These are phyloP conservation scores for Wilcoxina mikolae DNA, from an alignment of 495 filamentous ascomycete genomes.

Conservation along the genomic window DNA sequence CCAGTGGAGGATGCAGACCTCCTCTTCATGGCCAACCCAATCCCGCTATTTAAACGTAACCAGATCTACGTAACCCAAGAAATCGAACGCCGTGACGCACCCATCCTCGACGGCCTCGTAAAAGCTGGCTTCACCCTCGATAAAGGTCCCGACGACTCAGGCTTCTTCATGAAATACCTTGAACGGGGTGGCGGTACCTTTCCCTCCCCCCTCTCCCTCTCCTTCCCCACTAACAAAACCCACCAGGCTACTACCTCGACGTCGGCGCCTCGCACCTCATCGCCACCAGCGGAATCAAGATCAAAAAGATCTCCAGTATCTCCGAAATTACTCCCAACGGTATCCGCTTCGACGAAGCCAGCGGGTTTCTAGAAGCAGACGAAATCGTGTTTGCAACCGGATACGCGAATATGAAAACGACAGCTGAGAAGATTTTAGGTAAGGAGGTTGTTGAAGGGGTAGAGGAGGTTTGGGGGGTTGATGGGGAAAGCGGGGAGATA, in stretches of 20 bases:
- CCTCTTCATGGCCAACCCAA: constrained; percentile 40
- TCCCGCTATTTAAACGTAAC: constrained; percentile 43
- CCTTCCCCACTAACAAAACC: not conserved
- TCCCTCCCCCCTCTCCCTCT: not conserved
- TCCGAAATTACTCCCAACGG: constrained; percentile 44
- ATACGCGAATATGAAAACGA: constrained; percentile 63
- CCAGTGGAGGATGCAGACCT: constrained; percentile 51
- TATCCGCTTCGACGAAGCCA: constrained; percentile 51
- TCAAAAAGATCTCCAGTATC: constrained; percentile 59
- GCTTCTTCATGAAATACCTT: constrained; percentile 60
- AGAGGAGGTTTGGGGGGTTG: constrained; percentile 61
- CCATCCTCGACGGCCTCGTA: constrained; percentile 43
- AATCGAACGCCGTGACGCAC: constrained; percentile 38
- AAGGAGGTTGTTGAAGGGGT: constrained; percentile 51
- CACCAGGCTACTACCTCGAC: constrained; percentile 55
- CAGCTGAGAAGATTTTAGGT: constrained; percentile 49
- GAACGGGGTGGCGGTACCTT: constrained; percentile 46
- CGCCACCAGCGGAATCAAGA: constrained; percentile 56
- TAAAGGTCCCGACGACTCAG: constrained; percentile 46
- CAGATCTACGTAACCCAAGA: constrained; percentile 38
- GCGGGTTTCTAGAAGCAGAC: constrained; percentile 49
- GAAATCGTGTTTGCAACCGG: constrained; percentile 75
- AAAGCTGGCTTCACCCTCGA: constrained; percentile 58
- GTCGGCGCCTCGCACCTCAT: constrained; percentile 63
- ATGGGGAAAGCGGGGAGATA: constrained; percentile 57